phyloP scores from a whole-genome alignment of 129 eudicot species.

The Pulicaria dysenterica region DNA sequence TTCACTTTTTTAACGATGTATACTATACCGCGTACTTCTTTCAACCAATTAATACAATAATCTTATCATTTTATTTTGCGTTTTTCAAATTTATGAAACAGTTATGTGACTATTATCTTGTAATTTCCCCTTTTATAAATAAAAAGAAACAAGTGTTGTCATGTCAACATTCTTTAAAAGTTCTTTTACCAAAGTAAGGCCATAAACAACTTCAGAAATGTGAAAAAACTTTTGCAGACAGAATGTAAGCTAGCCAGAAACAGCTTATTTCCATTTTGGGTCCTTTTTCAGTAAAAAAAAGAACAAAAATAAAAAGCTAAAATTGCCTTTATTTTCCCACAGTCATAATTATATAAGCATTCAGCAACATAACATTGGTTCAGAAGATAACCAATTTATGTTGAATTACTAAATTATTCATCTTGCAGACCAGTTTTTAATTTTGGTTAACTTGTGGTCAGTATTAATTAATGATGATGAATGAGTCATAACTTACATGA shows the following conservation, averaged over 20 bases:
- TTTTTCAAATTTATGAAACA: too few relatives aligned
- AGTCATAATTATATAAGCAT: neutral
- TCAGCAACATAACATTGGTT: neutral
- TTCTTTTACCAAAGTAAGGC: slow-evolving; percentile 28
- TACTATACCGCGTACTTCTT: too few relatives aligned
- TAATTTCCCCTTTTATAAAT: too few relatives aligned
- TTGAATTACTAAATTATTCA: neutral
- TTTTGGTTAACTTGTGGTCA: slow-evolving; percentile 2
- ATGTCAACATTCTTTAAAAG: slow-evolving; percentile 20
- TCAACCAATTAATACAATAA: too few relatives aligned
- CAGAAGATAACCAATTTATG: neutral
- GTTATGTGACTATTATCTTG: too few relatives aligned
- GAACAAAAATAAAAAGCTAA: neutral
- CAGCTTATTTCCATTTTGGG: neutral
- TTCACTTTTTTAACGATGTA: too few relatives aligned
- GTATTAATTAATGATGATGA: neutral
- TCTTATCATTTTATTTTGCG: too few relatives aligned
- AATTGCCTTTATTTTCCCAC: neutral
- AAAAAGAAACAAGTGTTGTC: slow-evolving; percentile 21
- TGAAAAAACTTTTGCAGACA: slow-evolving; percentile 38
- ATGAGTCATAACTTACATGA: slow-evolving; percentile 57
- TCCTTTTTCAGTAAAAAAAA: slow-evolving; percentile 22
- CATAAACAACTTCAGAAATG: slow-evolving; percentile 29
- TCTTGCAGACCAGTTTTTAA: neutral
- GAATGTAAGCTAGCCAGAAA: slow-evolving; percentile 34